Conservation (phyloP, 257 asterid species). For the Ocimum tenuiflorum region DNA sequence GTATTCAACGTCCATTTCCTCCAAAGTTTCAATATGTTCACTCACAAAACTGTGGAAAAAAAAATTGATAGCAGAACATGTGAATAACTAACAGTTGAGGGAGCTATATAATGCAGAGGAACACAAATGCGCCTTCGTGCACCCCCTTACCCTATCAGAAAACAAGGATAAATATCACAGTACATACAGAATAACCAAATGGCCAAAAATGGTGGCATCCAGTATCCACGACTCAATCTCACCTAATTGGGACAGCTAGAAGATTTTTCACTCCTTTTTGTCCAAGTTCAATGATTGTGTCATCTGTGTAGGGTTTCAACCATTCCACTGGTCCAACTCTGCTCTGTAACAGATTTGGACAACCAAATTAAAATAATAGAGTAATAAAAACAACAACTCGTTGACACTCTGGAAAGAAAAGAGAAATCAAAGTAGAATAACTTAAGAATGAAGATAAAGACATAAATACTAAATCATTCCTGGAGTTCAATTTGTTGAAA, state of each 20-base stretch:
- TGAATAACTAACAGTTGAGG: conserved; percentile 16
- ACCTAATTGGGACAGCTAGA: conserved; percentile 94
- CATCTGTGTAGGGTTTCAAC: conserved; percentile 95
- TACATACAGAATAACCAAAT: neutral
- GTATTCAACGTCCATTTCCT: conserved; percentile 97
- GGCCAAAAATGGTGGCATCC: conserved; percentile 5
- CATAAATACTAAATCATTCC: neutral
- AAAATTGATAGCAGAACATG: neutral
- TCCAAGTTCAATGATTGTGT: conserved; percentile 92
- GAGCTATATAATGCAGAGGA: conserved; percentile 16
- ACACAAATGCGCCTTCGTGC: neutral
- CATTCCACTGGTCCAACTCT: conserved; percentile 99
- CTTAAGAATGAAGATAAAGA: neutral
- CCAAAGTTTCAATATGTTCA: conserved; percentile 97
- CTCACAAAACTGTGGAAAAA: conserved; percentile 71
- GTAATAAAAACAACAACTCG: too few species aligned
- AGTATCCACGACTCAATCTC: conserved; percentile 12
- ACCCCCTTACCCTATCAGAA: neutral
- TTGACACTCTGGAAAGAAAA: neutral
- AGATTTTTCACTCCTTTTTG: conserved; percentile 74
- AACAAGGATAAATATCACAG: neutral
- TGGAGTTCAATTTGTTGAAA: conserved; percentile 6
- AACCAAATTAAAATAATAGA: too few species aligned
- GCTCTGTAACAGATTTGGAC: conserved; percentile 50
- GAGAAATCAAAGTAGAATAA: neutral